These are phyloP conservation scores for Coprinellus micaceus DNA, from an alignment of 768 basidiomycete genomes.

Conservation along the genomic window DNA sequence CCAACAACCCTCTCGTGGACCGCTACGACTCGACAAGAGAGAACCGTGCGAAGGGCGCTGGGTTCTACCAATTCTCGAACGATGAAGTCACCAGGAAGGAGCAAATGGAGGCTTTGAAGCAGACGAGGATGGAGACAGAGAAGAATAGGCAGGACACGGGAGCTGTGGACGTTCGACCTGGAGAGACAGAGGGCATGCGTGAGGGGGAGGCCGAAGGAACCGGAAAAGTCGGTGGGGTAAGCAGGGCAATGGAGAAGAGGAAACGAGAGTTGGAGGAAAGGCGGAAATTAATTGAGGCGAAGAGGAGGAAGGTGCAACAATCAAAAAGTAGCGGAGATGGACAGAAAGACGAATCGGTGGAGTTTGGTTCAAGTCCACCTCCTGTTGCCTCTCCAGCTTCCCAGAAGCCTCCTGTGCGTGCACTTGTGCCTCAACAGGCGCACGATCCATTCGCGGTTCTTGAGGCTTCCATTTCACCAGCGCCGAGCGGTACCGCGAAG, in stretches of 20 bases:
- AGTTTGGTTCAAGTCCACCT: no score
- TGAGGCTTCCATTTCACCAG: conserved; percentile 31
- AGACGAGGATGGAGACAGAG: conserved; percentile 69
- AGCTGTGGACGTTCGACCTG: conserved; percentile 57
- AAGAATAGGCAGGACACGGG: conserved; percentile 54
- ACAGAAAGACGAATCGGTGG: conserved; percentile 2
- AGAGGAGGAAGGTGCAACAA: conserved; percentile 51
- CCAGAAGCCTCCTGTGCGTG: not conserved
- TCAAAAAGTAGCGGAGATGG: conserved; percentile 12
- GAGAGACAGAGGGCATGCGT: conserved; percentile 78
- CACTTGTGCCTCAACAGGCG: conserved; percentile 10
- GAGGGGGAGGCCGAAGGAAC: conserved; percentile 27
- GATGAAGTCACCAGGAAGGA: conserved; percentile 75
- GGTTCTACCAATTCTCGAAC: conserved; percentile 85
- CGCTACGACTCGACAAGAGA: conserved; percentile 86
- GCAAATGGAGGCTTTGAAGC: conserved; percentile 81
- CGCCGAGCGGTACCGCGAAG: conserved; percentile 23
- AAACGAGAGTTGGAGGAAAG: conserved; percentile 73
- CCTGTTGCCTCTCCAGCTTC: not conserved
- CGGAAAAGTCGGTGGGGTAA: conserved; percentile 28
- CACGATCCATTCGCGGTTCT: conserved; percentile 50
- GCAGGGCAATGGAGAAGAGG: conserved; percentile 67
- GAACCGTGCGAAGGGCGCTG: conserved; percentile 85
- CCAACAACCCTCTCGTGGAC: conserved; percentile 62
- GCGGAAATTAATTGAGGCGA: conserved; percentile 57